Conservation (phyloP, 202 grass and related monocot genomes). For the Dendrocalamus latiflorus region DNA sequence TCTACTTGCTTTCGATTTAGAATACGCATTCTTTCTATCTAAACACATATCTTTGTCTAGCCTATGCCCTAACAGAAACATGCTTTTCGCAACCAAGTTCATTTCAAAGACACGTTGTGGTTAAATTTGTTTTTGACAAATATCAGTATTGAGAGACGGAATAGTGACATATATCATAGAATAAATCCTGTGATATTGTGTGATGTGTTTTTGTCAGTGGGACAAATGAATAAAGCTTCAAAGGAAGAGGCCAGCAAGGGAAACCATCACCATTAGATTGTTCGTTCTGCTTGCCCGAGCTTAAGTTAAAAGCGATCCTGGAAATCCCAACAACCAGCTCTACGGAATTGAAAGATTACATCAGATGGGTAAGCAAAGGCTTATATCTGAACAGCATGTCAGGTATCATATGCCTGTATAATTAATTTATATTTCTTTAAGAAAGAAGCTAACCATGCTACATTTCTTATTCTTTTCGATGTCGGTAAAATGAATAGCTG, state of each 20-base stretch:
- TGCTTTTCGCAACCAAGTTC: conserved; percentile 18
- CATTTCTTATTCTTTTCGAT: background rate
- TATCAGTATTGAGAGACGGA: background rate
- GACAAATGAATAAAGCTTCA: conserved; percentile 27
- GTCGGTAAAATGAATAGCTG: background rate
- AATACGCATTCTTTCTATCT: background rate
- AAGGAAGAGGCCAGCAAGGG: conserved; percentile 24
- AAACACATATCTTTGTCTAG: conserved; percentile 12
- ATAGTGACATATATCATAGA: background rate
- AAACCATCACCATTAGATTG: conserved; percentile 45
- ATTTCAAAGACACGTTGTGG: background rate
- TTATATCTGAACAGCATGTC: conserved; percentile 1
- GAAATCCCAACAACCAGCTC: conserved; percentile 38
- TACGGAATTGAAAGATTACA: conserved; percentile 16
- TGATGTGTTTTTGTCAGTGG: conserved; percentile 15
- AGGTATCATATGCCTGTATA: background rate
- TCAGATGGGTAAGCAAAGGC: conserved; percentile 26
- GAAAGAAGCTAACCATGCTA: background rate
- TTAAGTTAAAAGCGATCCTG: conserved; percentile 52
- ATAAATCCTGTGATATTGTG: conserved; percentile 7
- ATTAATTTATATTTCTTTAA: background rate
- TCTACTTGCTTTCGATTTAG: conserved; percentile 22
- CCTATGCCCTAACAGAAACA: background rate
- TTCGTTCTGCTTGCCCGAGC: conserved; percentile 49
- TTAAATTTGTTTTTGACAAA: conserved; percentile 28